Percentiles rank a stretch among this genome's conserved stretches.
Evolutionary conservation across 2,329 filamentous ascomycete genomes (phyloP).

Genomic region (Fusarium musae): DNA sequence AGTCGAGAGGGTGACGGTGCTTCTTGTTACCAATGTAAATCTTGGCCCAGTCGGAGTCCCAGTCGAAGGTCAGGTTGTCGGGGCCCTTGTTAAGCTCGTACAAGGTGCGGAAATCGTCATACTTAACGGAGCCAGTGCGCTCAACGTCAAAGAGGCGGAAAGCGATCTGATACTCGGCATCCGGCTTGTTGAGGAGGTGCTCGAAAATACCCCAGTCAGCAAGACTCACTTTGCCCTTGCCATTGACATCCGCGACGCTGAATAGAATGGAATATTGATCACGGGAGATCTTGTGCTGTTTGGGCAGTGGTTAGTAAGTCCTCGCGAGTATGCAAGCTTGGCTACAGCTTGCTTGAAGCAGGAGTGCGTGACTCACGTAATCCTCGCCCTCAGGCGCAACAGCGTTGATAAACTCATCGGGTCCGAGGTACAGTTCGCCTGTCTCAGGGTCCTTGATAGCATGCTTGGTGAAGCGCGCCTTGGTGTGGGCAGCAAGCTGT

Average conservation of each 20-base stretch:
- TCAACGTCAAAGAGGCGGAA: constrained; percentile 95
- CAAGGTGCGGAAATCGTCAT: constrained; percentile 84
- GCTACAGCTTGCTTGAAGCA: background rate
- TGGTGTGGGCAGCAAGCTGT: constrained; percentile 78
- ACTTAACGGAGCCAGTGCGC: constrained; percentile 85
- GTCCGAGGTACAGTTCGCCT: constrained; percentile 82
- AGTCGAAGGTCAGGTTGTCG: constrained; percentile 91
- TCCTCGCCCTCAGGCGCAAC: constrained; percentile 88
- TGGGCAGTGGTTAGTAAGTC: constrained; percentile 24
- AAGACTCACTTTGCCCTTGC: constrained; percentile 77
- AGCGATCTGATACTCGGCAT: constrained; percentile 98
- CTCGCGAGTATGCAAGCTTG: constrained; percentile 11
- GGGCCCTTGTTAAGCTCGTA: constrained; percentile 91
- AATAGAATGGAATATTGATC: constrained; percentile 97
- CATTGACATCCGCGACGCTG: constrained; percentile 84
- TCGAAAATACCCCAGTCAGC: constrained; percentile 94
- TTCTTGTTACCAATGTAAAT: constrained; percentile 92
- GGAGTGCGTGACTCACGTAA: constrained; percentile 74
- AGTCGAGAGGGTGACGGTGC: constrained; percentile 90
- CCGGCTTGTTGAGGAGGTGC: constrained; percentile 91
- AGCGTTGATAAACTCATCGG: constrained; percentile 89
- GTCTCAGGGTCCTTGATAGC: constrained; percentile 79
- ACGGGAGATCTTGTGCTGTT: constrained; percentile 95
- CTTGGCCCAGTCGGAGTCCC: constrained; percentile 96
- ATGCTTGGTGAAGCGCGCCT: constrained; percentile 79